phyloP scores from a whole-genome alignment of 768 basidiomycete genomes.

The Clavulina sp. region DNA sequence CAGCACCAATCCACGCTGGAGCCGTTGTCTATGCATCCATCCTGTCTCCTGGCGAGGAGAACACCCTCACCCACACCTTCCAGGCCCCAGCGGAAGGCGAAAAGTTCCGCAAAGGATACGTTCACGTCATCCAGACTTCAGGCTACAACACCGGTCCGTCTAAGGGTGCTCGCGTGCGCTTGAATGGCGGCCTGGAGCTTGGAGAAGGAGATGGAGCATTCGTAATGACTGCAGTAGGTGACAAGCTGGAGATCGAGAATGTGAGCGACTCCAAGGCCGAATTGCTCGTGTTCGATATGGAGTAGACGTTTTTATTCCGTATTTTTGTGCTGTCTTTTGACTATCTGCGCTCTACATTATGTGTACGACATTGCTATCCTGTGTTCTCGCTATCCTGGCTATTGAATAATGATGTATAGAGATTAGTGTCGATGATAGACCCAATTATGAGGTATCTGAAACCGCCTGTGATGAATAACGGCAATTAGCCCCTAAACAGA shows the following conservation, averaged over 20 bases:
- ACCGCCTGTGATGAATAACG: no score
- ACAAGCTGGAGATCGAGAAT: conserved; percentile 9
- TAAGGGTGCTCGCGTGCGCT: conserved; percentile 21
- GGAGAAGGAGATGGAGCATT: conserved; percentile 10
- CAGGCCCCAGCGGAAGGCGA: conserved; percentile 12
- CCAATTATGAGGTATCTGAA: no score
- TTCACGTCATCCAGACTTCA: conserved; percentile 73
- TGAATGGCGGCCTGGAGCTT: conserved; percentile 9
- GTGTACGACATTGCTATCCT: no score
- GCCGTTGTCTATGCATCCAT: conserved; percentile 61
- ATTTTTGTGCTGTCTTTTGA: no score
- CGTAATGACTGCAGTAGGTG: conserved; percentile 5
- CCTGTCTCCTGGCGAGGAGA: conserved; percentile 30
- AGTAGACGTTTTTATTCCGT: no score
- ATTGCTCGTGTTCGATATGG: conserved; percentile 10
- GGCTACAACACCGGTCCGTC: conserved; percentile 52
- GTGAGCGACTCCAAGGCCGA: conserved; percentile 6
- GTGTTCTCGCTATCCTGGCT: no score
- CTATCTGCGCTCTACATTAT: no score
- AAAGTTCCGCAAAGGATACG: conserved; percentile 42
- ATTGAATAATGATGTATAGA: no score
- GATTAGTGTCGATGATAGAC: no score
- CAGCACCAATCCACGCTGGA: conserved; percentile 29
- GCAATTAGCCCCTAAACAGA: no score
- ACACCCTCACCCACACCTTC: conserved; percentile 36